phyloP scores from a whole-genome alignment of 768 basidiomycete genomes.

The Lactifluus rugatus region DNA sequence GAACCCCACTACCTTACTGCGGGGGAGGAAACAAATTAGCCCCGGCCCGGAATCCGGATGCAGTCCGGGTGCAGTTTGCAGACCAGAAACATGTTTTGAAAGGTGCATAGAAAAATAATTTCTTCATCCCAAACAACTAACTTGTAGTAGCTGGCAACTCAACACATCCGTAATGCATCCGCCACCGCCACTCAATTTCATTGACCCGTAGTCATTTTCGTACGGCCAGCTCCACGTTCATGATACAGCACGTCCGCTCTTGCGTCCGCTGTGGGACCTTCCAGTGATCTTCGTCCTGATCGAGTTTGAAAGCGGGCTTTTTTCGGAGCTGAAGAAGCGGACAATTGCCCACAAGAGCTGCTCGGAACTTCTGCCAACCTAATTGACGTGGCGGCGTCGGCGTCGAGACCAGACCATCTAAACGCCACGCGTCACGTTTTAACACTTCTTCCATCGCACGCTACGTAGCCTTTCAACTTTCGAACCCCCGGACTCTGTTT shows the following conservation, averaged over 20 bases:
- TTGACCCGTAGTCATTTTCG: background rate
- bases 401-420: background rate
- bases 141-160: background rate
- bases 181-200: constrained; percentile 1
- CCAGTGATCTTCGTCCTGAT: background rate
- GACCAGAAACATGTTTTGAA: no score
- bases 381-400: constrained; percentile 7
- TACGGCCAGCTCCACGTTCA: background rate
- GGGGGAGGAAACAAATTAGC: background rate
- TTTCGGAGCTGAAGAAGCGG: background rate
- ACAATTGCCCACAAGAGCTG: background rate
- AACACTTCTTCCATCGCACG: background rate
- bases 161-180: background rate
- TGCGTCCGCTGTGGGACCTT: background rate
- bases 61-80: no score
- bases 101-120: background rate
- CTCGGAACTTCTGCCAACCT: background rate
- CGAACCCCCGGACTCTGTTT: background rate
- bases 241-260: background rate
- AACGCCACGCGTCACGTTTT: background rate
- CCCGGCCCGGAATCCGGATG: no score
- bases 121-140: background rate
- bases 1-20: background rate
- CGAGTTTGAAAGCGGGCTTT: constrained; percentile 4
- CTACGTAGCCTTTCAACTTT: background rate